Evolutionary conservation across 768 basidiomycete species (phyloP), one percentile per base, ranked within the genome.

Genomic region (Tephrocybe sp.): DNA sequence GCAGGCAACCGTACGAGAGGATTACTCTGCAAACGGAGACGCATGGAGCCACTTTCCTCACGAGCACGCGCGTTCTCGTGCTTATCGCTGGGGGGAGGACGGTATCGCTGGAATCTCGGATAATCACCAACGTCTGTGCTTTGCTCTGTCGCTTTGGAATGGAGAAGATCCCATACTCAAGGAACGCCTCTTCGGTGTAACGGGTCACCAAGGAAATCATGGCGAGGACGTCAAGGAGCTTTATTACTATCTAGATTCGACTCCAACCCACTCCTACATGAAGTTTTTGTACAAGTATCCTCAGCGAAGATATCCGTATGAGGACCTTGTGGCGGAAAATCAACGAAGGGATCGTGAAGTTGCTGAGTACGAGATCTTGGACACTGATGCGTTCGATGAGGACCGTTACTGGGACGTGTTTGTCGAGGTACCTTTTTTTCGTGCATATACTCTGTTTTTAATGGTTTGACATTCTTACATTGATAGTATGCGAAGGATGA

Each of bases 261-360:
- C 97, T 1, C 97, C 97, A 33, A 98, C 97, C 1, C 97, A 99
- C 63, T 97, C 95, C 5, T 99, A 98, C 79, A 98, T 99, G 97
- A 99, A 99, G 68, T 98, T 92, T 70, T 73, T 98, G 50, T 99
- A 99, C 82, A 99, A 99, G 68, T 99, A 99, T 60, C 95, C 97
- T 11, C 97, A 99, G 67, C 76, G 84, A 60, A 75, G 78, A 31
- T 99, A 80, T 68, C 97, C 97, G 1, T 99, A 99, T 68, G 95
- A 98, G 62, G 83, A 96, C 54, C 83, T 99, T 48, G 88, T 97
- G 11, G 70, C 75, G 40, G 94, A 99, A 72, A 95, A 87, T 64
- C 73, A 82, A 62, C 80, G 86, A 58, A 79, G 97, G 41, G 82
- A 80, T 59, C 80, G 97, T 40, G 85, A 97, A 52, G 93, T 93